These are phyloP conservation scores for Candida awuae DNA, from an alignment of 805 yeast species.

Conservation along the genomic window DNA sequence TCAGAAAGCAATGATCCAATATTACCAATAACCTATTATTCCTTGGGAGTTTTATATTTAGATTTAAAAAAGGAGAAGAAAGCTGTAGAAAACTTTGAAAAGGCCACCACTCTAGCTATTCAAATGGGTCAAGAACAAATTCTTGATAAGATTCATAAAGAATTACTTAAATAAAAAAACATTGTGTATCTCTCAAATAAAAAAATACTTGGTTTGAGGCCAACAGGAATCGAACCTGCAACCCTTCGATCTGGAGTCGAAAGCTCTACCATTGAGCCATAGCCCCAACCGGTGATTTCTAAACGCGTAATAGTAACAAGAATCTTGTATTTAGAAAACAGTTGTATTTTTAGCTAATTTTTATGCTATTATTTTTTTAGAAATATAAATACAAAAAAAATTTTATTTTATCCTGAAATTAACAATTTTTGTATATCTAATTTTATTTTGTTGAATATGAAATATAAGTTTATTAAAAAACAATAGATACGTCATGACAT, in stretches of 20 bases:
- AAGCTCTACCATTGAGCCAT: conserved; percentile 79
- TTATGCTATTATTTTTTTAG: no score
- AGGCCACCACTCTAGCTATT: conserved; percentile 62
- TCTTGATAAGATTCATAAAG: conserved; percentile 56
- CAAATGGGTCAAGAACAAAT: conserved; percentile 59
- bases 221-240: conserved; percentile 21
- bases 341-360: no score
- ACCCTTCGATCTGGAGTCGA: conserved; percentile 49
- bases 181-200: no score
- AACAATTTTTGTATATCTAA: no score
- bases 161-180: no score
- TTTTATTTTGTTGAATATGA: no score
- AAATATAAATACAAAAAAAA: no score
- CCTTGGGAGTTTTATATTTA: conserved; percentile 72
- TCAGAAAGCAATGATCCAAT: conserved; percentile 11
- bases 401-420: no score
- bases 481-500: no score
- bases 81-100: conserved; percentile 56
- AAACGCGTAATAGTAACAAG: no score
- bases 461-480: no score
- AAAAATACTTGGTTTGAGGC: conserved; percentile 12
- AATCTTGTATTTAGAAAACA: no score
- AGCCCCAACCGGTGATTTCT: conserved; percentile 52
- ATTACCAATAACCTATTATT: conserved; percentile 72
- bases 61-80: conserved; percentile 47